Evolutionary conservation across 225 moss, liverwort and hornwort genomes (phyloP), one percentile per base, ranked within the genome.

Genomic region (Polytrichum commune): DNA sequence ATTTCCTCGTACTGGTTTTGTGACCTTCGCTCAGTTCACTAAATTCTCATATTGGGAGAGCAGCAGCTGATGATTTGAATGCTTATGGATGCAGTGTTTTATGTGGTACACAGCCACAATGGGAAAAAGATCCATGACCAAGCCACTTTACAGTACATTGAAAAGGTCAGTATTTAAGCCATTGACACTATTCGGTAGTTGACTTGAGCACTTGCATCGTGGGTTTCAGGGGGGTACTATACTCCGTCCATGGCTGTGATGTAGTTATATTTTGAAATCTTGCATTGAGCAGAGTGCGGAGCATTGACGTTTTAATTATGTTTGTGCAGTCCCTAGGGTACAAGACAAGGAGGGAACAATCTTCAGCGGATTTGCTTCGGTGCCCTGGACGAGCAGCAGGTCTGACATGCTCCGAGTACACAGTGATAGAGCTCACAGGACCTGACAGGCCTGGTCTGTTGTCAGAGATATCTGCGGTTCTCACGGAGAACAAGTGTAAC

Each of bases 351-450:
- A 73, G 80, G 65, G 80, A 80, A 71, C 80, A 78, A 53, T 83
- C 80, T 10, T 78, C 76, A 1, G 80, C 83, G 7, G 78, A 83
- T 30, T 38, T 78, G 64, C 66, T 86, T 18, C 80, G 80, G 53
- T 53, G 53, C 53, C 68, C 53, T 10, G 53, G 53, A 22, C 73
- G 78, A 6, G 80, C 83, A 4, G 65, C 74, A 7, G 78, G 80
- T 20, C 66, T 81, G 54, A 60, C 54, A 0, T 62, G 70, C 25
- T 62, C 80, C 0, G 81, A 86, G 7, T 74, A 86, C 5, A 89
- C 84, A 4, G 84, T 84, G 4, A 80, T 90, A 18, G 89, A 90
- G 66, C 71, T 90, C 1, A 84, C 84, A 7, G 87, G 89, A 1
- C 79, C 79, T 1, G 87, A 90, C 19, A 75, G 89, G 27, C 82